Evolutionary conservation across 164 flowering plant species (phyloP).

Genomic region (Aristolochia californica): DNA sequence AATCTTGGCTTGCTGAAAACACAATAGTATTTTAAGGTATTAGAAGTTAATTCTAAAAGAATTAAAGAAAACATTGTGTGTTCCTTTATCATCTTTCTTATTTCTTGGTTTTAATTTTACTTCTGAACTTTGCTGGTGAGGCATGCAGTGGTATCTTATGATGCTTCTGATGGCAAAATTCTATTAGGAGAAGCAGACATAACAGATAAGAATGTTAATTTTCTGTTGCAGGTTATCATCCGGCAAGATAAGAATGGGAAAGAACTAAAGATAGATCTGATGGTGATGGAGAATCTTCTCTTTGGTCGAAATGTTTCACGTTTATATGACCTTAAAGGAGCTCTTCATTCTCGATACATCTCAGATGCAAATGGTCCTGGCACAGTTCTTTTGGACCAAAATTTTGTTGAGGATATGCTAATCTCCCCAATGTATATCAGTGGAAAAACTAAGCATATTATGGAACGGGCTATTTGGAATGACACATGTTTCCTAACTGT

Average conservation of each 20-base stretch:
- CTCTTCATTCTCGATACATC: conserved; percentile 57
- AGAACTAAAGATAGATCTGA: conserved; percentile 56
- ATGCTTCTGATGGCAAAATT: no score
- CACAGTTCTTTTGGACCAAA: conserved; percentile 82
- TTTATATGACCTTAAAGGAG: conserved; percentile 93
- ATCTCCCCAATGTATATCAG: conserved; percentile 66
- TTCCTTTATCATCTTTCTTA: no score
- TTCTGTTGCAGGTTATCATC: conserved; percentile 42
- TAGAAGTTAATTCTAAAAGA: no score
- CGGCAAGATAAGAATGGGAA: conserved; percentile 57
- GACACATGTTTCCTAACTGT: conserved; percentile 89
- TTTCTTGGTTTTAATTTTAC: no score
- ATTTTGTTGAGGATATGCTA: conserved; percentile 79
- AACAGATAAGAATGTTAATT: no score
- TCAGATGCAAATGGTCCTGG: conserved; percentile 39
- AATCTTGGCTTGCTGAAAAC: no score
- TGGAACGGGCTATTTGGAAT: conserved; percentile 86
- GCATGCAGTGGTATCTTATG: no score
- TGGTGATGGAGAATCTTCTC: conserved; percentile 92
- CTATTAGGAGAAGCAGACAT: no score
- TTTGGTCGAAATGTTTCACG: conserved; percentile 55
- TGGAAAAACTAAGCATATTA: conserved; percentile 42
- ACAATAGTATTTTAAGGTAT: no score
- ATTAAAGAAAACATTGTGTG: no score
- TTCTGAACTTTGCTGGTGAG: no score